Evolutionary conservation across 768 basidiomycete species (phyloP).

Genomic region (Termitomyces sp.): DNA sequence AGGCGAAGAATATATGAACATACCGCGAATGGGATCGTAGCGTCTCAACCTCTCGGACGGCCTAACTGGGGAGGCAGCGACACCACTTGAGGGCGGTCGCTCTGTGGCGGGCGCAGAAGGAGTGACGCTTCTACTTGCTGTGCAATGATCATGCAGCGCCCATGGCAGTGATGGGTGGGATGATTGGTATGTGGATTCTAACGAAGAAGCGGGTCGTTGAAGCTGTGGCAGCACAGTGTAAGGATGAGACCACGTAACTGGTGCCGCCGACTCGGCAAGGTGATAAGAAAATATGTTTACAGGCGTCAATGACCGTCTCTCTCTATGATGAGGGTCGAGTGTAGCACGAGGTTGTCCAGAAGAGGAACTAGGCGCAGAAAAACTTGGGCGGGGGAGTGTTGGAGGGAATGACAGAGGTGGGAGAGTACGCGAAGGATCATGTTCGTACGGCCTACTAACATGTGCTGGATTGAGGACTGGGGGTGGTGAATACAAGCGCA

Average conservation of each 20-base stretch:
- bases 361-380: conserved; percentile 2
- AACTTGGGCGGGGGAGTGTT: conserved; percentile 6
- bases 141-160: conserved; percentile 25
- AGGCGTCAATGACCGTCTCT: conserved; percentile 27
- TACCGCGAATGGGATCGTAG: conserved; percentile 48
- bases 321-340: conserved; percentile 8
- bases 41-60: conserved; percentile 33
- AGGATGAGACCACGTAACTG: conserved; percentile 32
- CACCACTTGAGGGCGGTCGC: background rate
- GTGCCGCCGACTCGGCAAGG: conserved; percentile 22
- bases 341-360: conserved; percentile 4
- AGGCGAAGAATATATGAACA: conserved; percentile 27
- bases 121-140: conserved; percentile 22
- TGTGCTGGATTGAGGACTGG: conserved; percentile 19
- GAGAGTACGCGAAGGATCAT: conserved; percentile 27
- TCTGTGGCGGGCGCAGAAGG: conserved; percentile 16
- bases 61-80: conserved; percentile 9
- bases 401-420: conserved; percentile 25
- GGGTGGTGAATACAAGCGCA: conserved; percentile 16
- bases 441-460: conserved; percentile 10
- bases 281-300: conserved; percentile 27
- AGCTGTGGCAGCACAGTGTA: conserved; percentile 64
- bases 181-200: conserved; percentile 31
- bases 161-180: conserved; percentile 29
- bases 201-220: conserved; percentile 51